These are phyloP conservation scores for Cordyceps cateniannulata DNA, from an alignment of 2,329 filamentous ascomycete genomes.

Conservation along the genomic window DNA sequence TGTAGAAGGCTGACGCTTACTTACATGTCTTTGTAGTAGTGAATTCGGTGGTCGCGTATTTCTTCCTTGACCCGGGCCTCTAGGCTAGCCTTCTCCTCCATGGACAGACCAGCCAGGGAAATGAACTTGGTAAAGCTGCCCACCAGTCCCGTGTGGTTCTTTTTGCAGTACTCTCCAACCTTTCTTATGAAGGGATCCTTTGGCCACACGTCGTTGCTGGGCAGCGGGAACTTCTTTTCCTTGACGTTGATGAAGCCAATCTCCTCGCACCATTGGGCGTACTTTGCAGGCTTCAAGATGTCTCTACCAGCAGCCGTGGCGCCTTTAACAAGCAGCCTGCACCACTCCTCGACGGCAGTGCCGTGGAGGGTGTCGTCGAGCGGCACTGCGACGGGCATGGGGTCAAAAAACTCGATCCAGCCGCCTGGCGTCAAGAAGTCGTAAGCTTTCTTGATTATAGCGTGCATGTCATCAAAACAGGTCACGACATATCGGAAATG, in stretches of 20 bases:
- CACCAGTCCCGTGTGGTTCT: background rate
- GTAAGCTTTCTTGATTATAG: background rate
- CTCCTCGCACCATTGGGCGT: background rate
- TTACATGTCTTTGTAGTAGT: background rate
- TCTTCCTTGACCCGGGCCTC: background rate
- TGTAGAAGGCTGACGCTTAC: background rate
- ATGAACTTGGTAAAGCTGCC: background rate
- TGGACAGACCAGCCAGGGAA: background rate
- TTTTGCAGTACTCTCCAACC: background rate
- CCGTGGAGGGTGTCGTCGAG: background rate
- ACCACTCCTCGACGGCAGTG: background rate
- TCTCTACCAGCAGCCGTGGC: background rate
- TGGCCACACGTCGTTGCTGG: background rate
- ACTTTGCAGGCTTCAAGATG: background rate
- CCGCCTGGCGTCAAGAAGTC: background rate
- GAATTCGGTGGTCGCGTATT: background rate
- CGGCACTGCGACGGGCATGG: background rate
- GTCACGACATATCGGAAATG: background rate
- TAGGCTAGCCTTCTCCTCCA: background rate
- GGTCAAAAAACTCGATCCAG: background rate
- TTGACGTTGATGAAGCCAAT: background rate
- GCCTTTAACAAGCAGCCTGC: background rate
- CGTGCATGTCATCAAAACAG: background rate
- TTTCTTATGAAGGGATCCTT: background rate
- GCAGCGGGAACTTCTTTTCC: background rate